Percentiles rank a stretch among this genome's conserved stretches.
phyloP scores from a whole-genome alignment of 345 rosid genomes.

The Salix exigua region DNA sequence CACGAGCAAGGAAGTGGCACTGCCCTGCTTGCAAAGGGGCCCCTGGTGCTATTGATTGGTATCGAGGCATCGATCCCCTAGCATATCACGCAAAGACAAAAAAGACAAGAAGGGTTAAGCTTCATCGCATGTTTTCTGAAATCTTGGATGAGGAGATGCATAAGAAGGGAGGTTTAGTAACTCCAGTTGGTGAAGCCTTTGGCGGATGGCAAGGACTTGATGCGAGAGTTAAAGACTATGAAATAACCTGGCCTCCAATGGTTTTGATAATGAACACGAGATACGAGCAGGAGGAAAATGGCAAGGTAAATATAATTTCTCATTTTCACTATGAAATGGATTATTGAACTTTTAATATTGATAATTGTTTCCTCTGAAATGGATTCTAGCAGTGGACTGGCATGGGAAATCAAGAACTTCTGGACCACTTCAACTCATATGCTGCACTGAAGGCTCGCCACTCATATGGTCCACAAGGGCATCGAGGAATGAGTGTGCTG shows the following conservation, averaged over 20 bases:
- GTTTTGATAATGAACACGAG: slow-evolving; percentile 19
- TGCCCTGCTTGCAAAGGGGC: slow-evolving; percentile 24
- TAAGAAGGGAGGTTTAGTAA: slow-evolving; percentile 2
- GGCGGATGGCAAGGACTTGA: slow-evolving; percentile 20
- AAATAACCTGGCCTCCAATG: slow-evolving; percentile 23
- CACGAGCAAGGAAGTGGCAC: slow-evolving; percentile 10
- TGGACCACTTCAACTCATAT: slow-evolving; percentile 15
- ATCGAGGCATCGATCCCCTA: slow-evolving; percentile 13
- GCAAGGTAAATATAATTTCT: slow-evolving; percentile 7
- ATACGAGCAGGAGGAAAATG: slow-evolving; percentile 16
- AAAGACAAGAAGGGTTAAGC: slow-evolving; percentile 10
- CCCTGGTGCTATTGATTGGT: slow-evolving; percentile 22
- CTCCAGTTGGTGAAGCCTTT: not conserved
- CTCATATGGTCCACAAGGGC: slow-evolving; percentile 23
- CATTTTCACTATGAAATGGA: not conserved
- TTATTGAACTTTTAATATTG: not conserved
- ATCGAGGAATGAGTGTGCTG: slow-evolving; percentile 20
- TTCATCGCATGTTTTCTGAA: slow-evolving; percentile 13
- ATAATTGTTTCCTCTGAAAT: not conserved
- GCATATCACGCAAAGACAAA: slow-evolving; percentile 12
- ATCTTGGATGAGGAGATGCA: slow-evolving; percentile 9
- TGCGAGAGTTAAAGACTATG: slow-evolving; percentile 10
- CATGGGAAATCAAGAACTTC: slow-evolving; percentile 21
- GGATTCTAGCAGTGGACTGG: slow-evolving; percentile 22
- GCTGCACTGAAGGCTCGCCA: slow-evolving; percentile 21